Percentiles rank a stretch among this genome's conserved stretches.
These are phyloP conservation scores for Apiospora pterosperma DNA, from an alignment of 2,329 filamentous ascomycete genomes.

Conservation along the genomic window DNA sequence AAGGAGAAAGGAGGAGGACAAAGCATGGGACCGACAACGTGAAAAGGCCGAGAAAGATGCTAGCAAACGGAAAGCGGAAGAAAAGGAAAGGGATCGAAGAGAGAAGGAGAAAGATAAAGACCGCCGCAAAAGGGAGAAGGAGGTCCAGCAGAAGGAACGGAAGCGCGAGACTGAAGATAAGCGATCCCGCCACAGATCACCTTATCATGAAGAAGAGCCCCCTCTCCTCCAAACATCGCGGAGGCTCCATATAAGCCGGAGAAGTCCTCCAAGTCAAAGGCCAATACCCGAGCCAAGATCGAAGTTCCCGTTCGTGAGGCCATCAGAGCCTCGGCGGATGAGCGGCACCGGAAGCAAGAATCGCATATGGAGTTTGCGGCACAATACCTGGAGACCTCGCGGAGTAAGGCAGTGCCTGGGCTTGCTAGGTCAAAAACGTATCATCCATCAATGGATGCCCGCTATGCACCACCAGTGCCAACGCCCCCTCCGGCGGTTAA, in stretches of 20 bases:
- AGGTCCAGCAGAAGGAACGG: constrained; percentile 28
- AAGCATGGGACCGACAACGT: constrained; percentile 9
- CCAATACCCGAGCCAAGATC: constrained; percentile 10
- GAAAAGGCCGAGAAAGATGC: constrained; percentile 17
- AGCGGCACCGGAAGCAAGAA: background rate
- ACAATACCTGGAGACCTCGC: constrained; percentile 23
- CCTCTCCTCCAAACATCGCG: background rate
- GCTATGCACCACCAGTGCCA: constrained; percentile 20
- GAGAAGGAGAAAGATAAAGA: constrained; percentile 33
- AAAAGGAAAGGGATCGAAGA: constrained; percentile 18
- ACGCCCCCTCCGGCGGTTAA: constrained; percentile 26
- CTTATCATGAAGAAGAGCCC: background rate
- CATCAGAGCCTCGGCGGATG: background rate
- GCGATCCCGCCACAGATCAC: constrained; percentile 10
- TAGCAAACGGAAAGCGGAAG: constrained; percentile 26
- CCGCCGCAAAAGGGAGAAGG: constrained; percentile 16
- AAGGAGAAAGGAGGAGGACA: constrained; percentile 25
- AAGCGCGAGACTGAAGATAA: constrained; percentile 26
- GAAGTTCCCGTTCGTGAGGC: background rate
- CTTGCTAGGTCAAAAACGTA: constrained; percentile 21
- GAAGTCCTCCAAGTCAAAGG: constrained; percentile 4
- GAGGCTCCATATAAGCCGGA: background rate
- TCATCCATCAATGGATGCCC: constrained; percentile 3
- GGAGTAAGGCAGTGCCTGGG: constrained; percentile 15
- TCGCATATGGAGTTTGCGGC: constrained; percentile 21